These are phyloP conservation scores for Arthonia radiata DNA, from an alignment of 495 filamentous ascomycete species.

Conservation along the genomic window DNA sequence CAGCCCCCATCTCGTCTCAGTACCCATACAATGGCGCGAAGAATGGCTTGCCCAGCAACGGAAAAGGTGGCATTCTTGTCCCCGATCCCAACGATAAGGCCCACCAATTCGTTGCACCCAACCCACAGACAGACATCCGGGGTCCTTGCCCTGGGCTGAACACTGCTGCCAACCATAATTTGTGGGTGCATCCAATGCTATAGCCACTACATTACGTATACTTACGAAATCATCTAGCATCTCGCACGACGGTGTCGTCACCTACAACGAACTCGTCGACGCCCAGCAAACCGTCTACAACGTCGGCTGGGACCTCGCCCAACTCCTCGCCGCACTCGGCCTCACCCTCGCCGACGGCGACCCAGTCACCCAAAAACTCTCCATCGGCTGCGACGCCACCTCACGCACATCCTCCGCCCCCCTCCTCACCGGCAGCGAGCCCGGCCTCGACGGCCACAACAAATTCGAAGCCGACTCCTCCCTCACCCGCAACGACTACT, in stretches of 20 bases:
- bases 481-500: background rate
- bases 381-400: background rate
- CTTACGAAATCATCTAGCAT: too few relatives aligned
- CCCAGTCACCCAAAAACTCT: background rate
- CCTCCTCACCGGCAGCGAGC: background rate
- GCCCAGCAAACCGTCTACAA: constrained; percentile 20
- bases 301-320: constrained; percentile 16
- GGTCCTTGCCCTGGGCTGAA: background rate
- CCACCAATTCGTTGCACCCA: background rate
- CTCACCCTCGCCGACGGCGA: background rate
- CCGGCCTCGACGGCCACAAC: background rate
- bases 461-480: background rate
- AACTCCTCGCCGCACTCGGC: constrained; percentile 12
- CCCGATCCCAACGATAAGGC: background rate
- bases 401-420: background rate
- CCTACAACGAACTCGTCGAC: constrained; percentile 18
- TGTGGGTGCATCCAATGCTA: background rate
- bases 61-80: background rate
- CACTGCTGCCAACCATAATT: background rate
- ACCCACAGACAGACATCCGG: background rate
- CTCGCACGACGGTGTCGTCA: constrained; percentile 20
- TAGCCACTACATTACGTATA: too few relatives aligned
- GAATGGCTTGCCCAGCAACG: background rate
- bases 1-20: background rate
- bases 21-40: background rate